Percentiles rank a stretch among this genome's conserved stretches.
Conservation (phyloP, 1,284 basidiomycete genomes). For the Rhodotorula mucilaginosa region DNA sequence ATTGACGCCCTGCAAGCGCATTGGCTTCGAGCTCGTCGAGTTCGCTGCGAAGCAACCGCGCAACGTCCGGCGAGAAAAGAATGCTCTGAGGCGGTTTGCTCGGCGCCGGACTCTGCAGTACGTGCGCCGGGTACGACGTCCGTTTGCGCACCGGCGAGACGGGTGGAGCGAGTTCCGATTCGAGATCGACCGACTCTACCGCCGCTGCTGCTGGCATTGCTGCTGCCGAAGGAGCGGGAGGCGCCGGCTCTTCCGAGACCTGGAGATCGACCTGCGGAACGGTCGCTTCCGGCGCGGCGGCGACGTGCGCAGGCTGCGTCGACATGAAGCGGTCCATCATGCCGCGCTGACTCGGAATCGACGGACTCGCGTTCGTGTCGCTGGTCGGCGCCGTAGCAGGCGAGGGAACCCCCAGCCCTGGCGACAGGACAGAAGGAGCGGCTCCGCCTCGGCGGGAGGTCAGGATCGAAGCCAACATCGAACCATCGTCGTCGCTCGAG, state of each 20-base stretch:
- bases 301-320: slow-evolving; percentile 2
- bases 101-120: slow-evolving; percentile 31
- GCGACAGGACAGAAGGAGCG: background rate
- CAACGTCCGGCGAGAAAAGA: slow-evolving; percentile 37
- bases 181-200: no score
- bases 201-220: background rate
- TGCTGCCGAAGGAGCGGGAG: background rate
- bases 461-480: slow-evolving; percentile 10
- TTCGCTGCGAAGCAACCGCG: slow-evolving; percentile 34
- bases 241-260: background rate
- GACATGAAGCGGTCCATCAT: slow-evolving; percentile 40
- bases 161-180: background rate
- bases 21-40: slow-evolving; percentile 38
- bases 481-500: slow-evolving; percentile 18
- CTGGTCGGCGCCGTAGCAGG: slow-evolving; percentile 1
- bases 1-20: slow-evolving; percentile 5
- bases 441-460: background rate
- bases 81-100: slow-evolving; percentile 23
- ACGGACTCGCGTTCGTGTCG: slow-evolving; percentile 9
- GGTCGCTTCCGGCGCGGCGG: slow-evolving; percentile 2
- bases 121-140: slow-evolving; percentile 10
- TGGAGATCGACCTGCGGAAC: slow-evolving; percentile 2
- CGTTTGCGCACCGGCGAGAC: slow-evolving; percentile 20
- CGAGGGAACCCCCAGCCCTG: background rate
- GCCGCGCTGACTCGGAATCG: slow-evolving; percentile 18